Base-by-base conservation (phyloP, 176 grass and related monocot genomes). In the Areca catechu region DNA sequence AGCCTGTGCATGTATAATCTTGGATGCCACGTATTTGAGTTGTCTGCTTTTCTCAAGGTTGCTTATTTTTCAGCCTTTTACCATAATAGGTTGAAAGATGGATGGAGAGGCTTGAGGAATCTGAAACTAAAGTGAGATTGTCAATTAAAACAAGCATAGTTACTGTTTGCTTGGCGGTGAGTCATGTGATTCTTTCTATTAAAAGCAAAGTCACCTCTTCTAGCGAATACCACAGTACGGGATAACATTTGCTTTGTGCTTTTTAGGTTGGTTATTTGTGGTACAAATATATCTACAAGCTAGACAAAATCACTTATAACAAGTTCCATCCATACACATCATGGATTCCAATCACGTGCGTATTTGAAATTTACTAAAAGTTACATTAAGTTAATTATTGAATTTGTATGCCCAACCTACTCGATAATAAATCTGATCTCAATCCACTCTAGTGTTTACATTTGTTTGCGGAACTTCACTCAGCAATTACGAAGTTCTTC, bases 261-360 rank as follows among this genome's bases (percentile, higher is more conserved):
- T 15, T 69, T 55, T 59, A 88, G 84, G 79, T 43, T 69, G 84
- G 75, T 55, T 88, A 82, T 55, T 62, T 83, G 19, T 88, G 79
- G 84, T 88, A 79, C 16, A 75, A 88, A 54, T 88, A 82, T 69
- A 79, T 88, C 71, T 88, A 88, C 57, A 88, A 79, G 72, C 67
- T 88, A 67, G 79, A 88, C 61, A 88, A 88, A 81, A 1, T 88
- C 69, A 75, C 84, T 24, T 88, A 88, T 63, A 88, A 88, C 59
- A 88, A 88, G 48, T 60, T 63, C 48, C 84, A 88, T 70, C 79
- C 84, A 19, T 88, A 88, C 56, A 82, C 84, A 50, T 88, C 84
- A 53, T 88, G 84, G 84, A 88, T 88, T 57, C 84, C 84, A 62
- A 88, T 88, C 37, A 88, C 84, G 84, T 82, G 56, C 37, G 79